phyloP scores from a whole-genome alignment of 495 filamentous ascomycete genomes.

The Xylaria telfairii region DNA sequence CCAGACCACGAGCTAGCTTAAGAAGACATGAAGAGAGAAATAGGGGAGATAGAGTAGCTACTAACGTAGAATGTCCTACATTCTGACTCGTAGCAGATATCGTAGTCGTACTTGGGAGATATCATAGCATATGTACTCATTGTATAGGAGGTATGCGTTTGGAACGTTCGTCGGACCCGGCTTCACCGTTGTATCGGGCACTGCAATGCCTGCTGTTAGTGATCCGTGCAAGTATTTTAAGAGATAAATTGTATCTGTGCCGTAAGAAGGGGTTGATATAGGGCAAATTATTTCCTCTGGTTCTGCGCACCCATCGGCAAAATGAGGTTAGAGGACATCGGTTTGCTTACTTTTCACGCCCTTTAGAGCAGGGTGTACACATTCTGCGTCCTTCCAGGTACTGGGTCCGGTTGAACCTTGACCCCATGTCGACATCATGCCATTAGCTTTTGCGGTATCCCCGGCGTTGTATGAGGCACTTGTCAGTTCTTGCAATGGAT shows the following conservation, averaged over 20 bases:
- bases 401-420: conserved; percentile 64
- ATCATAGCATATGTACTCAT: conserved; percentile 83
- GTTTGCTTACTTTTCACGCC: conserved; percentile 64
- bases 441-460: conserved; percentile 62
- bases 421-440: conserved; percentile 70
- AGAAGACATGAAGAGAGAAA: neutral
- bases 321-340: neutral
- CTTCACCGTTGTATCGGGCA: conserved; percentile 53
- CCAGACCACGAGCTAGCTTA: neutral
- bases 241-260: neutral
- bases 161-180: conserved; percentile 47
- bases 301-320: neutral
- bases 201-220: neutral
- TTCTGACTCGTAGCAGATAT: conserved; percentile 74
- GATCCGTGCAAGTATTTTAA: neutral
- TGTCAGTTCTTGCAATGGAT: conserved; percentile 67
- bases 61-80: conserved; percentile 37
- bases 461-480: conserved; percentile 64
- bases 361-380: conserved; percentile 63
- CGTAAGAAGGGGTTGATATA: neutral
- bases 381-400: conserved; percentile 77
- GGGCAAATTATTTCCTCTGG: neutral
- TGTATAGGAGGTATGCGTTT: conserved; percentile 56
- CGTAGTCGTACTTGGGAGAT: conserved; percentile 76
- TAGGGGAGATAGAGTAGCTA: neutral